These are phyloP conservation scores for Penicillium capsulatum DNA, from an alignment of 2,329 filamentous ascomycete species.

Conservation along the genomic window DNA sequence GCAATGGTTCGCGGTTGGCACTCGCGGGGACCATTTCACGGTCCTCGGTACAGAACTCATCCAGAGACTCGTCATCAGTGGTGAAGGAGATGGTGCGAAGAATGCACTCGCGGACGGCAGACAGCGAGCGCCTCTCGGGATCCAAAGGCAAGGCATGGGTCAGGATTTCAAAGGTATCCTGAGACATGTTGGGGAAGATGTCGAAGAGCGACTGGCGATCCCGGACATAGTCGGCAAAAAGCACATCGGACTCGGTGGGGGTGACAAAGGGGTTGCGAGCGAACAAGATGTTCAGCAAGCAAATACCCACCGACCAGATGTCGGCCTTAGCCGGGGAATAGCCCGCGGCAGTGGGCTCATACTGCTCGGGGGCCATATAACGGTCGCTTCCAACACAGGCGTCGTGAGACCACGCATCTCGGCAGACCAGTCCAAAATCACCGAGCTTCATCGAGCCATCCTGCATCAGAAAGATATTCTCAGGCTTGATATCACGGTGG, in stretches of 20 bases:
- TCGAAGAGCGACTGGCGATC: slow-evolving; percentile 97
- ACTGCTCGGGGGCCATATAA: slow-evolving; percentile 99
- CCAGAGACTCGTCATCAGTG: slow-evolving; percentile 81
- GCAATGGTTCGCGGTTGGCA: slow-evolving; percentile 88
- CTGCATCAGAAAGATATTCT: slow-evolving; percentile 94
- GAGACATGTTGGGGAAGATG: slow-evolving; percentile 96
- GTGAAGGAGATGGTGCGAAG: slow-evolving; percentile 83
- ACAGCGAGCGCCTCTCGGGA: slow-evolving; percentile 79
- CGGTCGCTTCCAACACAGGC: slow-evolving; percentile 93
- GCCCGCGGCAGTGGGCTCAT: slow-evolving; percentile 78
- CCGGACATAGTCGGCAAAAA: slow-evolving; percentile 88
- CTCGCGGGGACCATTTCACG: slow-evolving; percentile 70
- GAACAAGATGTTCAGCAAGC: slow-evolving; percentile 92
- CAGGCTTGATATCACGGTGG: slow-evolving; percentile 97
- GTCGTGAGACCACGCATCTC: slow-evolving; percentile 85
- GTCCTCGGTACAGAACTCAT: slow-evolving; percentile 88
- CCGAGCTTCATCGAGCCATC: slow-evolving; percentile 91
- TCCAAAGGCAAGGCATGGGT: slow-evolving; percentile 87
- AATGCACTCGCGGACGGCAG: slow-evolving; percentile 72
- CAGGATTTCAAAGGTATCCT: slow-evolving; percentile 94
- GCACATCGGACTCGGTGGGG: slow-evolving; percentile 81
- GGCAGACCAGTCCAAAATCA: slow-evolving; percentile 90
- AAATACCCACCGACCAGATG: slow-evolving; percentile 96
- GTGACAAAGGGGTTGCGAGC: slow-evolving; percentile 93
- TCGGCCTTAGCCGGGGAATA: slow-evolving; percentile 93